A percentile compares a stretch with the other conserved stretches of the same genome.
These are phyloP conservation scores for Floccularia luteovirens DNA, from an alignment of 768 basidiomycete genomes.

Conservation along the genomic window DNA sequence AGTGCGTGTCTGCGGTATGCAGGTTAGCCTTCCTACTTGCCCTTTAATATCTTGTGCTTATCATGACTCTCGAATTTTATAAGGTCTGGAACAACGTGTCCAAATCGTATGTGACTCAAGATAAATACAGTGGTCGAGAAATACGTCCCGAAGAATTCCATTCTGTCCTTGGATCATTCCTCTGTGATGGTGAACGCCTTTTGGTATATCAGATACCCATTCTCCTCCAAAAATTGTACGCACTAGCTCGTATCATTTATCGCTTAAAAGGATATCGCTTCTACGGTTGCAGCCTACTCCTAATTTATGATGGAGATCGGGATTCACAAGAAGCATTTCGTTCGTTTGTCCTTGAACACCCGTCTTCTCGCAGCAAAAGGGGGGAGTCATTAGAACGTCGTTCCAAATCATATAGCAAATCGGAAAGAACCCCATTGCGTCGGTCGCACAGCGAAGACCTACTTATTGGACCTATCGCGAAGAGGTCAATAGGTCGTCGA, in stretches of 20 bases:
- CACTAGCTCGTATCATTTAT: slow-evolving; percentile 86
- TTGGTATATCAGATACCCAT: slow-evolving; percentile 89
- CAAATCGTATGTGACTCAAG: slow-evolving; percentile 83
- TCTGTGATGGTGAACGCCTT: slow-evolving; percentile 76
- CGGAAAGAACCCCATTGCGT: slow-evolving; percentile 44
- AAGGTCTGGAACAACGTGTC: slow-evolving; percentile 91
- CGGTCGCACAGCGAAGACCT: slow-evolving; percentile 79
- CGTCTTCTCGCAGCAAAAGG: slow-evolving; percentile 63
- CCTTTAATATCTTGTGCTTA: slow-evolving; percentile 3
- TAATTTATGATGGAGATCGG: slow-evolving; percentile 95
- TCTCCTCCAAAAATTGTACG: slow-evolving; percentile 86
- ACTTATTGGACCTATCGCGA: slow-evolving; percentile 56
- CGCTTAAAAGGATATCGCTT: slow-evolving; percentile 94
- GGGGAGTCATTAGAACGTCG: slow-evolving; percentile 72
- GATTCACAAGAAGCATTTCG: slow-evolving; percentile 78
- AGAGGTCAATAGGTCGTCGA: slow-evolving; percentile 56
- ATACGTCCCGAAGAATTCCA: slow-evolving; percentile 82
- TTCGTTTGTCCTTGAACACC: slow-evolving; percentile 52
- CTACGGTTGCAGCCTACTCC: slow-evolving; percentile 93
- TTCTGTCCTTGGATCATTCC: slow-evolving; percentile 72
- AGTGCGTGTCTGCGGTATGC: slow-evolving; percentile 96
- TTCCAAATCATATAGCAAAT: slow-evolving; percentile 32
- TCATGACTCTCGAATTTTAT: slow-evolving; percentile 6
- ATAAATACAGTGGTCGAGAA: slow-evolving; percentile 95
- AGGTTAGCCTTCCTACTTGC: slow-evolving; percentile 43